Percentiles rank a stretch among this genome's conserved stretches.
These are phyloP conservation scores for Cystobasidium ongulense DNA, from an alignment of 768 basidiomycete species.

Conservation along the genomic window DNA sequence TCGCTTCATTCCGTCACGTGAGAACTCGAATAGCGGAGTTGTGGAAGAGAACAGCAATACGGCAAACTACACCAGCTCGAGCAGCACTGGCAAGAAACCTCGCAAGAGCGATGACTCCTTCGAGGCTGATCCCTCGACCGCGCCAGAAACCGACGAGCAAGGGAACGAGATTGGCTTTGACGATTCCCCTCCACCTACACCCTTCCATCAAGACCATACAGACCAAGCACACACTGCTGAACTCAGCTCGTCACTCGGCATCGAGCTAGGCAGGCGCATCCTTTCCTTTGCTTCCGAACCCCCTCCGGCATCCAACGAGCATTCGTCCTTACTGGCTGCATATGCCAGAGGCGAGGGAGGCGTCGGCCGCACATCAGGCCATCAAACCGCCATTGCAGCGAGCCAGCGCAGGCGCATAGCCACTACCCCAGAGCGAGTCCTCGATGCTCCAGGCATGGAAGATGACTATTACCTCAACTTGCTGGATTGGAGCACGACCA, in stretches of 20 bases:
- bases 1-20: constrained; percentile 34
- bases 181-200: constrained; percentile 13
- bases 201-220: background rate
- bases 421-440: constrained; percentile 78
- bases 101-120: constrained; percentile 22
- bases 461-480: constrained; percentile 98
- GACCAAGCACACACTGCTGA: constrained; percentile 41
- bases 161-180: constrained; percentile 2
- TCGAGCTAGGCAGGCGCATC: constrained; percentile 53
- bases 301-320: constrained; percentile 68
- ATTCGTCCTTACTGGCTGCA: constrained; percentile 69
- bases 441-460: constrained; percentile 74
- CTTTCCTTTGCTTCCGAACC: constrained; percentile 74
- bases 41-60: constrained; percentile 10
- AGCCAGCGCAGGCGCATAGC: constrained; percentile 67
- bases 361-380: constrained; percentile 36
- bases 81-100: background rate
- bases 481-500: constrained; percentile 75
- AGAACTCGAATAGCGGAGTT: constrained; percentile 14
- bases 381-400: constrained; percentile 55
- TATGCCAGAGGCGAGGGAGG: constrained; percentile 49
- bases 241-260: constrained; percentile 40
- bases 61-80: background rate
- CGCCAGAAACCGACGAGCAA: background rate
- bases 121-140: background rate